Percentiles rank a stretch among this genome's conserved stretches.
phyloP scores from a whole-genome alignment of 495 filamentous ascomycete species.

The Aspergillus affinis region DNA sequence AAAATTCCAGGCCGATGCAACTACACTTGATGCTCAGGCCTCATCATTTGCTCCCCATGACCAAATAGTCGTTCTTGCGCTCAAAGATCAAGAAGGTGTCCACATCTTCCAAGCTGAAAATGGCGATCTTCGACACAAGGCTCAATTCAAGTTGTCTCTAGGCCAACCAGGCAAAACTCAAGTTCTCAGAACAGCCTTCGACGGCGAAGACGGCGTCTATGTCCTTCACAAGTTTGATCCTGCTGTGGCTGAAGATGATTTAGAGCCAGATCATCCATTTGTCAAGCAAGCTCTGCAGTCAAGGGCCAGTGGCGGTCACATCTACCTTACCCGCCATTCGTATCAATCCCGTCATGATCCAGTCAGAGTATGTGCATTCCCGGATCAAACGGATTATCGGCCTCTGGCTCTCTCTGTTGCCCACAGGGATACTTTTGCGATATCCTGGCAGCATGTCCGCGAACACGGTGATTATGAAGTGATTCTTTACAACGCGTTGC shows the following conservation, averaged over 20 bases:
- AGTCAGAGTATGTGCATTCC: constrained; percentile 33
- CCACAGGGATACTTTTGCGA: constrained; percentile 32
- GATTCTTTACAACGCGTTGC: constrained; percentile 25
- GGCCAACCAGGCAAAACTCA: constrained; percentile 27
- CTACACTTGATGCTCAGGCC: constrained; percentile 31
- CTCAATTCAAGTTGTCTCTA: constrained; percentile 23
- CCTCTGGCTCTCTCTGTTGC: constrained; percentile 34
- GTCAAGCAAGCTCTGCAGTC: constrained; percentile 34
- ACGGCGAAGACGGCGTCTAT: constrained; percentile 25
- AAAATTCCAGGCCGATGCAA: constrained; percentile 22
- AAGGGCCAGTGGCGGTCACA: constrained; percentile 16
- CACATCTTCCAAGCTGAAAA: constrained; percentile 25
- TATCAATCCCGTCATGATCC: constrained; percentile 13
- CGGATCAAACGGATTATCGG: constrained; percentile 29
- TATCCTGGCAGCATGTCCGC: constrained; percentile 41
- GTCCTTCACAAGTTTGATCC: constrained; percentile 37
- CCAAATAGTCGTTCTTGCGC: constrained; percentile 21
- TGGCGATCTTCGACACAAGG: constrained; percentile 15
- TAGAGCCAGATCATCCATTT: constrained; percentile 34
- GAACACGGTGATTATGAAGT: constrained; percentile 28
- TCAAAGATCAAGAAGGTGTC: constrained; percentile 30
- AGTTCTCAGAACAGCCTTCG: constrained; percentile 33
- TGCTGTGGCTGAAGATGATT: constrained; percentile 20
- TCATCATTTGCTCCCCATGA: constrained; percentile 22
- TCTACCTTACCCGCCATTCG: constrained; percentile 32